phyloP scores from a whole-genome alignment of 1,284 basidiomycete species.

The Athelia psychrophila region DNA sequence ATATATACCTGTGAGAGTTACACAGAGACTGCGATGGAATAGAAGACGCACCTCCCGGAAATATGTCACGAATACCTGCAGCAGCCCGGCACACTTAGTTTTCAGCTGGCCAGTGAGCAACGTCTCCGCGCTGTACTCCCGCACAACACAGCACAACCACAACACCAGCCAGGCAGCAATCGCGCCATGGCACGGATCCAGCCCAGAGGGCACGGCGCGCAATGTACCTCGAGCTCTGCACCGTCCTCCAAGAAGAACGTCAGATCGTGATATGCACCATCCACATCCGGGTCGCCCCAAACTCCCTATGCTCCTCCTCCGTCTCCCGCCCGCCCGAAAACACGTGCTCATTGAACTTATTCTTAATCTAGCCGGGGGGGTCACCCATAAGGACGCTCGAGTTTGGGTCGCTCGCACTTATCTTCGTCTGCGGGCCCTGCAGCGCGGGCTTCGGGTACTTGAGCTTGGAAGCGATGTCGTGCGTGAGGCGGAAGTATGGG shows the following conservation, averaged over 20 bases:
- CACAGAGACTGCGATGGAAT: conserved; percentile 1
- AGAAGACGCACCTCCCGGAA: conserved; percentile 81
- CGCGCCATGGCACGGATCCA: background rate
- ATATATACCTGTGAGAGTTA: conserved; percentile 5
- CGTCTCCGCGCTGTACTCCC: conserved; percentile 91
- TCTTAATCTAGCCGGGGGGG: conserved; percentile 92
- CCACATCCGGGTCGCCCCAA: conserved; percentile 96
- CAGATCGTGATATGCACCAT: conserved; percentile 95
- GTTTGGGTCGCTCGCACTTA: conserved; percentile 93
- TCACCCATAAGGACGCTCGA: conserved; percentile 96
- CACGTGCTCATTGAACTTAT: conserved; percentile 94
- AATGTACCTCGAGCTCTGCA: conserved; percentile 75
- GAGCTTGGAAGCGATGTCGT: conserved; percentile 91
- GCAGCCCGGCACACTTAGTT: conserved; percentile 79
- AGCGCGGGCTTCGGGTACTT: conserved; percentile 98
- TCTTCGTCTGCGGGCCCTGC: conserved; percentile 97
- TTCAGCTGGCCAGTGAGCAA: conserved; percentile 94
- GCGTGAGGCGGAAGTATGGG: conserved; percentile 95
- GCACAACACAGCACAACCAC: conserved; percentile 6
- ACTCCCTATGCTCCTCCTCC: conserved; percentile 86
- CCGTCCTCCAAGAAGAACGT: conserved; percentile 98
- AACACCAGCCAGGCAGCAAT: background rate
- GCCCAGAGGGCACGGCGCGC: background rate
- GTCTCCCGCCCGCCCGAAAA: conserved; percentile 92
- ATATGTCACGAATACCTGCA: conserved; percentile 82